Conservation (phyloP, 768 basidiomycete genomes). For the Boletus insuetus region DNA sequence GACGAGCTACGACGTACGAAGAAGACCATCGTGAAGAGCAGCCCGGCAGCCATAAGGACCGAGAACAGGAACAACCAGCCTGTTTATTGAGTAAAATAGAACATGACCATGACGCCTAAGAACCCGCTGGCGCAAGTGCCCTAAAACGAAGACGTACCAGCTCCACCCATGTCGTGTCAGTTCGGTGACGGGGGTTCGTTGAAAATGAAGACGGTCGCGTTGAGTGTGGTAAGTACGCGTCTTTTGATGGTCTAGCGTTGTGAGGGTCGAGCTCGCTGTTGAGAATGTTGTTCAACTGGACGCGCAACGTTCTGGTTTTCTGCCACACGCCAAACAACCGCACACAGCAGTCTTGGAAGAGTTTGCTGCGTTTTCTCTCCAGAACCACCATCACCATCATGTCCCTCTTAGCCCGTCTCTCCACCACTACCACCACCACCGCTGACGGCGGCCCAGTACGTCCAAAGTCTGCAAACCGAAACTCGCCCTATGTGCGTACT, state of each 20-base stretch:
- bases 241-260: not conserved
- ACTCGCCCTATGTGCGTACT: slow-evolving; percentile 36
- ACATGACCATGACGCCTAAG: not conserved
- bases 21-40: slow-evolving; percentile 99
- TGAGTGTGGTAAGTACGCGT: not conserved
- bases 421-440: slow-evolving; percentile 10
- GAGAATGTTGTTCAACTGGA: not conserved
- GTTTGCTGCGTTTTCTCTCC: slow-evolving; percentile 6
- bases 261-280: not conserved
- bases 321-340: slow-evolving; percentile 30
- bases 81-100: slow-evolving; percentile 26
- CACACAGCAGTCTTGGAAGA: slow-evolving; percentile 13
- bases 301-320: slow-evolving; percentile 7
- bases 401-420: slow-evolving; percentile 32
- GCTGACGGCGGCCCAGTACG: slow-evolving; percentile 32
- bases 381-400: slow-evolving; percentile 21
- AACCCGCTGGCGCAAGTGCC: not conserved
- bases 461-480: slow-evolving; percentile 29
- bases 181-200: not conserved
- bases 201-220: not conserved
- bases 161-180: slow-evolving; percentile 37
- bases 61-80: slow-evolving; percentile 98
- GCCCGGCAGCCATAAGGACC: slow-evolving; percentile 90
- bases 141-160: slow-evolving; percentile 34
- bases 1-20: slow-evolving; percentile 65